These are phyloP conservation scores for Stygiomarasmius scandens DNA, from an alignment of 1,284 basidiomycete species.

Conservation along the genomic window DNA sequence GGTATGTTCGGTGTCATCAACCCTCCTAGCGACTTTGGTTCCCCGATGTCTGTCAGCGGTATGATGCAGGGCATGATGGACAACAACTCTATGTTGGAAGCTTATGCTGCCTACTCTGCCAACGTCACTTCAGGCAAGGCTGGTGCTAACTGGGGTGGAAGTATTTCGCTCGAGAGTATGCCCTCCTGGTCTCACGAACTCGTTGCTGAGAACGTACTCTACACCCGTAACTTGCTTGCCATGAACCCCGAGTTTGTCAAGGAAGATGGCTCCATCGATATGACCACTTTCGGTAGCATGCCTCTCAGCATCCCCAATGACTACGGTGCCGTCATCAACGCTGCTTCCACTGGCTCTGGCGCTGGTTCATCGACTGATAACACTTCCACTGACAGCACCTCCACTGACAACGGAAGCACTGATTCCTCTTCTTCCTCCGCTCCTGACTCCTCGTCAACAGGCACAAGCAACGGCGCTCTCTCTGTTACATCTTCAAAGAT, in stretches of 20 bases:
- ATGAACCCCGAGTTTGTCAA: conserved; percentile 59
- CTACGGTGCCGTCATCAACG: conserved; percentile 47
- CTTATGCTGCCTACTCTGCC: conserved; percentile 54
- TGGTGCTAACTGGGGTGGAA: conserved; percentile 64
- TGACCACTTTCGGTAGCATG: conserved; percentile 43
- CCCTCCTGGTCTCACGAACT: conserved; percentile 54
- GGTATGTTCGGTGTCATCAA: conserved; percentile 85
- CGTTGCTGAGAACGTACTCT: conserved; percentile 62
- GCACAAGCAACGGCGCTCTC: conserved; percentile 50
- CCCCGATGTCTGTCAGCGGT: conserved; percentile 47
- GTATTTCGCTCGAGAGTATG: conserved; percentile 57
- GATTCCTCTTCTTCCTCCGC: conserved; percentile 21
- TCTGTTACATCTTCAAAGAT: conserved; percentile 51
- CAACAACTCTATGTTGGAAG: conserved; percentile 49
- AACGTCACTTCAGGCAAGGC: conserved; percentile 50
- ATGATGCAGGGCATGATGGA: conserved; percentile 55
- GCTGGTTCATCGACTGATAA: conserved; percentile 30
- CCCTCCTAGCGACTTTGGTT: conserved; percentile 50
- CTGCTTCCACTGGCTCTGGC: conserved; percentile 28
- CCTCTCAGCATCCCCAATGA: conserved; percentile 64
- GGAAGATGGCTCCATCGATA: conserved; percentile 54
- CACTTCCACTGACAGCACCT: conserved; percentile 20
- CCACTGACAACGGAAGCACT: conserved; percentile 4
- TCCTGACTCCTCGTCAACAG: conserved; percentile 12
- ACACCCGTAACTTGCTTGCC: conserved; percentile 63